Conservation (phyloP, 176 grass and related monocot genomes). For the Leersia perrieri region DNA sequence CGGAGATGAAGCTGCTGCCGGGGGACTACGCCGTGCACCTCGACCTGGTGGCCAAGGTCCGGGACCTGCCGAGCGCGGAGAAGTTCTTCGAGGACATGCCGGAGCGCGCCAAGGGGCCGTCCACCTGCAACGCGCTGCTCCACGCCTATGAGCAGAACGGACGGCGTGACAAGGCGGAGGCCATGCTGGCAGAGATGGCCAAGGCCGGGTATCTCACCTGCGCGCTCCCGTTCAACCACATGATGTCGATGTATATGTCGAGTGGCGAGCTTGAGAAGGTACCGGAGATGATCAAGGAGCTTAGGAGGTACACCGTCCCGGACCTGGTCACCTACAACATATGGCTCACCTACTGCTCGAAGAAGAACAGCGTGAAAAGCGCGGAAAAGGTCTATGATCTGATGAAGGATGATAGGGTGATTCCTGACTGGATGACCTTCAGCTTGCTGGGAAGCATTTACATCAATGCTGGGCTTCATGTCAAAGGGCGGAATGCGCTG, state of each 20-base stretch:
- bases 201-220: slow-evolving; percentile 50
- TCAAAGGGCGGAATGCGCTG: slow-evolving; percentile 50
- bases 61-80: slow-evolving; percentile 61
- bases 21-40: slow-evolving; percentile 87
- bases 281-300: slow-evolving; percentile 52
- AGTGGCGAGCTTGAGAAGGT: slow-evolving; percentile 52
- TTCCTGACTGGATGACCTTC: slow-evolving; percentile 75
- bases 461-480: slow-evolving; percentile 50
- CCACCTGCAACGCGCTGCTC: slow-evolving; percentile 67
- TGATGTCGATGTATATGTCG: slow-evolving; percentile 78
- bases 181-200: slow-evolving; percentile 72
- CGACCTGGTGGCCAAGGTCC: slow-evolving; percentile 78
- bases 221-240: slow-evolving; percentile 78
- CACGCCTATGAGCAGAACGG: slow-evolving; percentile 63
- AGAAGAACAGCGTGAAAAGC: slow-evolving; percentile 46
- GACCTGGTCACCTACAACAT: slow-evolving; percentile 79
- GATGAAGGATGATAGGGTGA: slow-evolving; percentile 52
- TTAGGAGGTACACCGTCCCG: slow-evolving; percentile 55
- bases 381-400: slow-evolving; percentile 54
- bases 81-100: slow-evolving; percentile 96
- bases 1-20: slow-evolving; percentile 62
- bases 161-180: slow-evolving; percentile 57
- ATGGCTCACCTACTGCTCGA: slow-evolving; percentile 68
- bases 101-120: slow-evolving; percentile 63
- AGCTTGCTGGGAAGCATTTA: slow-evolving; percentile 73